phyloP scores from a whole-genome alignment of 2,329 filamentous ascomycete genomes.

The Aspergillus persii region DNA sequence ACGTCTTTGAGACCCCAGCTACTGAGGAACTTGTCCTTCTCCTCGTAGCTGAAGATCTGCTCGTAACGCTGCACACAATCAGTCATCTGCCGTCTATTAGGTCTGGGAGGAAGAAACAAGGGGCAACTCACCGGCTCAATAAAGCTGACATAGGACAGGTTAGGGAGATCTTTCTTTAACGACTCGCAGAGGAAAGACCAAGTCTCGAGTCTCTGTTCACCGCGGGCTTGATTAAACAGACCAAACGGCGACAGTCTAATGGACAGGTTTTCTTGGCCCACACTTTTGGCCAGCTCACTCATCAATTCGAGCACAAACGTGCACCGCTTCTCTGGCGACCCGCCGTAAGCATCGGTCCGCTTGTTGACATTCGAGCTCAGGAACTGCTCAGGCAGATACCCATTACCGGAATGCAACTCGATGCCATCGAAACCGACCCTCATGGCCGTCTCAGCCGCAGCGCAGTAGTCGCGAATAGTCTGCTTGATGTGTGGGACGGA shows the following conservation, averaged over 20 bases:
- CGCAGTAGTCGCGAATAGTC: slow-evolving; percentile 46
- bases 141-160: slow-evolving; percentile 55
- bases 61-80: slow-evolving; percentile 45
- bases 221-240: slow-evolving; percentile 52
- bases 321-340: slow-evolving; percentile 52
- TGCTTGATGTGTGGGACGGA: slow-evolving; percentile 46
- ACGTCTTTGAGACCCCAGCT: slow-evolving; percentile 49
- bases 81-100: not conserved
- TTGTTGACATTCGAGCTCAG: slow-evolving; percentile 50
- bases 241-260: slow-evolving; percentile 52
- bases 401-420: slow-evolving; percentile 51
- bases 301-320: slow-evolving; percentile 59
- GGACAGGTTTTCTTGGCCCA: slow-evolving; percentile 48
- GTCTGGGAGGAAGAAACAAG: not conserved
- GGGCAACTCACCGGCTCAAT: slow-evolving; percentile 47
- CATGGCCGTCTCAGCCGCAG: slow-evolving; percentile 51
- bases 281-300: slow-evolving; percentile 40
- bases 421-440: slow-evolving; percentile 56
- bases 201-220: slow-evolving; percentile 53
- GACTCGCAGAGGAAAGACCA: slow-evolving; percentile 52
- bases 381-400: slow-evolving; percentile 55
- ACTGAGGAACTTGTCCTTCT: slow-evolving; percentile 51
- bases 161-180: slow-evolving; percentile 46
- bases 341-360: slow-evolving; percentile 52
- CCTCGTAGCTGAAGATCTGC: slow-evolving; percentile 49